Evolutionary conservation across 176 grass and related monocot species (phyloP), one percentile per base, ranked within the genome.

Genomic region (Bonia amplexicaulis): DNA sequence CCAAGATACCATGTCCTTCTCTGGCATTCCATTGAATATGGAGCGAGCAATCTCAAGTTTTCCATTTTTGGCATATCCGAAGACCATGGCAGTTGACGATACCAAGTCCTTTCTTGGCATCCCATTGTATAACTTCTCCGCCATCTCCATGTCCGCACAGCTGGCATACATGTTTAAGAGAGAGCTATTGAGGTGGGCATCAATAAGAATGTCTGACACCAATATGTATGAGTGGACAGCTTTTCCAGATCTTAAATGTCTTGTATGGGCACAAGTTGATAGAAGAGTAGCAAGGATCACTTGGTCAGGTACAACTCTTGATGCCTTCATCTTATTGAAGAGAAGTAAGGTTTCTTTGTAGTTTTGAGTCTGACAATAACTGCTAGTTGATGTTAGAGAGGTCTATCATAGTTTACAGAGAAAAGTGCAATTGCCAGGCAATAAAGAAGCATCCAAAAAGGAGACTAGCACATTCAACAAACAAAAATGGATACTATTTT

Each of bases 1-100:
- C 93, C 96, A 98, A 81, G 83, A 95, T 60, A 98, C 85, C 10
- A 95, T 76, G 55, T 98, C 93, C 83, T 87, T 95, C 46, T 87
- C 66, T 69, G 81, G 58, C 96, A 98, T 92, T 74, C 48, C 76
- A 83, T 95, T 79, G 65, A 98, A 95, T 89, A 98, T 92, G 63
- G 54, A 87, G 44, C 86, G 91, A 52, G 93, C 91, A 86, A 80
- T 71, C 29, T 92, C 80, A 54, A 93, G 66, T 52, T 87, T 78
- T 61, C 89, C 84, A 47, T 90, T 85, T 87, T 93, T 98, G 69
- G 89, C 91, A 68, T 90, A 95, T n/a, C 89, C 93, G 72, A 64
- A 90, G 14, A 98, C 71, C 91, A 98, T 92, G 47, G 91, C 66
- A 39, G 93, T 98, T 73, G 89, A 86, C 71, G 89, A 88, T 45